Evolutionary conservation across 2,329 filamentous ascomycete genomes (phyloP).

Genomic region (Ophiostoma australiae): DNA sequence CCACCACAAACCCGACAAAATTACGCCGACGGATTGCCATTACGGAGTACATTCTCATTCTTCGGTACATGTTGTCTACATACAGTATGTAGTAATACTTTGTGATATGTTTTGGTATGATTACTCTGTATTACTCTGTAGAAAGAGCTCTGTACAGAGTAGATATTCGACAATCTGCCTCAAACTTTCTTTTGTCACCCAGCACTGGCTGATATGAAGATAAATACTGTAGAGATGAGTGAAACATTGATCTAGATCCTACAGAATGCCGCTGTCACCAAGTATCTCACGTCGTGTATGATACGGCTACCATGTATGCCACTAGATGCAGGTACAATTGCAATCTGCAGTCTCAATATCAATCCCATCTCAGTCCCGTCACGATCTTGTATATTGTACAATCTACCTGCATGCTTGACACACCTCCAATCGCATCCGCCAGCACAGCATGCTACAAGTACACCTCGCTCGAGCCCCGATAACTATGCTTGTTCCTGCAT

Average conservation of each 20-base stretch:
- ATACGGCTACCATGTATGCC: not conserved
- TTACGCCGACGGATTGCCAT: not conserved
- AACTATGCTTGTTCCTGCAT: slow-evolving; percentile 1
- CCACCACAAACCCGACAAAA: not conserved
- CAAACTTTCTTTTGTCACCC: not conserved
- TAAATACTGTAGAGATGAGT: not conserved
- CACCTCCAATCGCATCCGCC: not conserved
- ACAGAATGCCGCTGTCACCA: not conserved
- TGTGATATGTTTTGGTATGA: too few relatives aligned
- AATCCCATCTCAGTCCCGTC: not conserved
- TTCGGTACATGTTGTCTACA: not conserved
- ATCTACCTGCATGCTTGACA: slow-evolving; percentile 7
- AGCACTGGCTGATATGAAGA: not conserved
- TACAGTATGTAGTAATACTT: not conserved
- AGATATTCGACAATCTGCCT: not conserved
- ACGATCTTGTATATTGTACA: not conserved
- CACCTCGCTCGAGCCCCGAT: not conserved
- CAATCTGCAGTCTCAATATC: not conserved
- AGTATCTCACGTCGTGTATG: not conserved
- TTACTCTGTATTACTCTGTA: not conserved
- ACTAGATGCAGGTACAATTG: not conserved
- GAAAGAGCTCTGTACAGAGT: not conserved
- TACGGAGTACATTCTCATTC: not conserved
- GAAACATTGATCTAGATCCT: slow-evolving; percentile 2
- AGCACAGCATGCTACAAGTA: not conserved